Percentiles rank a stretch among this genome's conserved stretches.
Evolutionary conservation across 805 yeast genomes (phyloP).

Genomic region (Yarrowia phangngaensis): DNA sequence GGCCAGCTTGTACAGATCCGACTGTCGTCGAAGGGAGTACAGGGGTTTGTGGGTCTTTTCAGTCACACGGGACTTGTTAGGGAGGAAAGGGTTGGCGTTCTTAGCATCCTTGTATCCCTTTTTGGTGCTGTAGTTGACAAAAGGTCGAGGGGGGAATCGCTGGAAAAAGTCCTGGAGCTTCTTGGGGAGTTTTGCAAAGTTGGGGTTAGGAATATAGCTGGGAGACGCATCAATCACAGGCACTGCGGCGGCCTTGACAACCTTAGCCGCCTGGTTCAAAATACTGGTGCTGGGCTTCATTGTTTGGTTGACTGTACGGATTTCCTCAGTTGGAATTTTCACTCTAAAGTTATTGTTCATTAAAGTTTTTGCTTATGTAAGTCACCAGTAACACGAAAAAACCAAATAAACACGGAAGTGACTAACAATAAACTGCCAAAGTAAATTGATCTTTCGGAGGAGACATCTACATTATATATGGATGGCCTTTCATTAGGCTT

Average conservation of each 20-base stretch:
- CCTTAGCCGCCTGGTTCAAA: slow-evolving; percentile 4
- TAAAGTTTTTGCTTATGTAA: too few species aligned
- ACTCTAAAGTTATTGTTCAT: too few species aligned
- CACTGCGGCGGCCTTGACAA: slow-evolving; percentile 2
- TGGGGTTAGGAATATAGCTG: slow-evolving; percentile 33
- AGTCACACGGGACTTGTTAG: slow-evolving; percentile 79
- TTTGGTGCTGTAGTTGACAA: slow-evolving; percentile 56
- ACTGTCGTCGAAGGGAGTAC: slow-evolving; percentile 75
- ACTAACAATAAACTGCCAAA: too few species aligned
- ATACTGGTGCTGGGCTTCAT: slow-evolving; percentile 4
- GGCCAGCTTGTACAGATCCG: slow-evolving; percentile 80
- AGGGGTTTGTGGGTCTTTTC: slow-evolving; percentile 72
- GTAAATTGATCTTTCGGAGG: too few species aligned
- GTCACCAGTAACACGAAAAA: too few species aligned
- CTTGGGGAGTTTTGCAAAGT: slow-evolving; percentile 60
- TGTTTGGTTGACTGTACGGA: background rate
- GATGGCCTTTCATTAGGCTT: too few species aligned
- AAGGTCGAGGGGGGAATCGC: slow-evolving; percentile 82
- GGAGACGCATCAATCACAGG: slow-evolving; percentile 9
- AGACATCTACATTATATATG: too few species aligned
- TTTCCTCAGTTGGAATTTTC: too few species aligned
- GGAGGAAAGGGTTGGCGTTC: slow-evolving; percentile 79
- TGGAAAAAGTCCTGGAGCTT: slow-evolving; percentile 69
- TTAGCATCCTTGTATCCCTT: slow-evolving; percentile 65
- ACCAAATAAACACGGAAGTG: too few species aligned